Conservation (phyloP, 306 rosid genomes). For the Castanea mollissima region DNA sequence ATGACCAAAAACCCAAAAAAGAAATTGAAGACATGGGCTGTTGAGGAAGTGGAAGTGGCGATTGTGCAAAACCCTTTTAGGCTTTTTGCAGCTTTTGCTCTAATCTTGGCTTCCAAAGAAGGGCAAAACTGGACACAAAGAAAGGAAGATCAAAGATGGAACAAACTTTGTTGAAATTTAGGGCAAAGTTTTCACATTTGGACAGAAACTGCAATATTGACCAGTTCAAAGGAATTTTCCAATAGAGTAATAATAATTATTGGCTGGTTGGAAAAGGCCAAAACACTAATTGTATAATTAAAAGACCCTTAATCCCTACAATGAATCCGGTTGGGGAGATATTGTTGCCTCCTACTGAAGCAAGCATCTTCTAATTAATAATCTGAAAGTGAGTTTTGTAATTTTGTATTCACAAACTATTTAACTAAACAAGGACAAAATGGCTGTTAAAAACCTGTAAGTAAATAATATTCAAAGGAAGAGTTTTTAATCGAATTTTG, state of each 20-base stretch:
- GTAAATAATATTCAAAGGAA: background rate
- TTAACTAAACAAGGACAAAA: no score
- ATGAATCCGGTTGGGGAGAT: background rate
- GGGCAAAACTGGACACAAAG: background rate
- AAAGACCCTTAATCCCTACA: background rate
- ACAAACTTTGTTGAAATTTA: constrained; percentile 26
- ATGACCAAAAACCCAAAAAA: background rate
- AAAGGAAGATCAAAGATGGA: background rate
- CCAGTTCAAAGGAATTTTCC: constrained; percentile 19
- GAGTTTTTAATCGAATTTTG: background rate
- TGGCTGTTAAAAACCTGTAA: background rate
- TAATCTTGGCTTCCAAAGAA: background rate
- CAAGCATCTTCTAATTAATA: background rate
- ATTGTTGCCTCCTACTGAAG: constrained; percentile 1
- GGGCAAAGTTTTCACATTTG: constrained; percentile 18
- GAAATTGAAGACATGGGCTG: background rate
- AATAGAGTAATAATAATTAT: background rate
- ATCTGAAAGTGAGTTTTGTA: no score
- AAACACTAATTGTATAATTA: constrained; percentile 12
- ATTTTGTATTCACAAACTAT: no score
- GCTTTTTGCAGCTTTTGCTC: constrained; percentile 7
- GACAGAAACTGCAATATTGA: constrained; percentile 41
- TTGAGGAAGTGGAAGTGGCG: background rate
- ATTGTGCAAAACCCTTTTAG: background rate
- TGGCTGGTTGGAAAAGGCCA: constrained; percentile 23